Percentiles rank a stretch among this genome's conserved stretches.
phyloP scores from a whole-genome alignment of 2,329 filamentous ascomycete genomes.

The Xylaria sp. region DNA sequence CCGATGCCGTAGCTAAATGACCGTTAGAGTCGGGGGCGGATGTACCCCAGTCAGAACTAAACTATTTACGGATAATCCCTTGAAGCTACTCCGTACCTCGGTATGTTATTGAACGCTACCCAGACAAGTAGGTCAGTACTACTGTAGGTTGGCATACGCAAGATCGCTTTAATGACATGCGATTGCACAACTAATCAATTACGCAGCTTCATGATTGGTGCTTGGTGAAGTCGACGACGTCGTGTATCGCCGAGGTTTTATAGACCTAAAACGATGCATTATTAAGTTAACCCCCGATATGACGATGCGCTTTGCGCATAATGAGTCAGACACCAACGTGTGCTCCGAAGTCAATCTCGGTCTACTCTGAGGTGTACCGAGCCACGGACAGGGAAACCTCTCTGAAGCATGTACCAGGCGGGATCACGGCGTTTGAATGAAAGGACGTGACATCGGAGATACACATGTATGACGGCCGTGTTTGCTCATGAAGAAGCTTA shows the following conservation, averaged over 20 bases:
- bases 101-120: no score
- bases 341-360: background rate
- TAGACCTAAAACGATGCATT: slow-evolving; percentile 3
- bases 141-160: no score
- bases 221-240: no score
- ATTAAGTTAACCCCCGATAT: slow-evolving; percentile 9
- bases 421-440: slow-evolving; percentile 13
- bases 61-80: no score
- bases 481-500: slow-evolving; percentile 26
- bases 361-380: background rate
- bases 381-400: background rate
- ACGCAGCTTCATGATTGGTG: no score
- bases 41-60: background rate
- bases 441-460: background rate
- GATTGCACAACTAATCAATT: no score
- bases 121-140: no score
- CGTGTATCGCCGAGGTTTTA: background rate
- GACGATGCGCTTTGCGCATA: slow-evolving; percentile 10
- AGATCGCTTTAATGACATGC: no score
- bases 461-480: slow-evolving; percentile 17
- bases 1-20: background rate
- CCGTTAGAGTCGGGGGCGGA: background rate
- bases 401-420: slow-evolving; percentile 13
- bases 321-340: slow-evolving; percentile 14
- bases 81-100: no score